These are phyloP conservation scores for Calocera cornea DNA, from an alignment of 768 basidiomycete species.

Conservation along the genomic window DNA sequence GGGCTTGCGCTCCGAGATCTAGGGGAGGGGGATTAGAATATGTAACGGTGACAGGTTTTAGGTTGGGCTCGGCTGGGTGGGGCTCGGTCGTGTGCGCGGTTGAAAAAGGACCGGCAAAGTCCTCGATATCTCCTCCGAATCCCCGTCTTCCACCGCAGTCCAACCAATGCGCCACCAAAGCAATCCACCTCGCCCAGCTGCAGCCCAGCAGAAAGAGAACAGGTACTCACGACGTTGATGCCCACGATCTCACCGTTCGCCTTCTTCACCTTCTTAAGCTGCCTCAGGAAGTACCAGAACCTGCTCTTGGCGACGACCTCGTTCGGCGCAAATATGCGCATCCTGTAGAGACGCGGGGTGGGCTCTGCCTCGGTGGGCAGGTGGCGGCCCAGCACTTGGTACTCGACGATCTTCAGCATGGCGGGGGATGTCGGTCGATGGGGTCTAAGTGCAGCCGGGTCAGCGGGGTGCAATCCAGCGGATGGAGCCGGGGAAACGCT, in stretches of 20 bases:
- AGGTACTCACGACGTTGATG: conserved; percentile 82
- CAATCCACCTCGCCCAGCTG: conserved; percentile 46
- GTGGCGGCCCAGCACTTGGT: conserved; percentile 94
- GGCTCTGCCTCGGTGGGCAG: conserved; percentile 87
- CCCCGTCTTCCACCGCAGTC: not conserved
- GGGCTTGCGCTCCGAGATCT: conserved; percentile 98
- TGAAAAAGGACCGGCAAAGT: no score
- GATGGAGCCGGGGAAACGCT: not conserved
- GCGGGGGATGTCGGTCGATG: conserved; percentile 12
- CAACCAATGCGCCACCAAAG: conserved; percentile 20
- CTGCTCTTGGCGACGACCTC: conserved; percentile 98
- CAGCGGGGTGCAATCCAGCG: conserved; percentile 3
- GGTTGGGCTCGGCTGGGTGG: not conserved
- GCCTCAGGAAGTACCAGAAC: conserved; percentile 99
- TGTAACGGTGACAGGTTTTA: not conserved
- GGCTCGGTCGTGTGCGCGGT: conserved; percentile 27
- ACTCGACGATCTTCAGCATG: conserved; percentile 52
- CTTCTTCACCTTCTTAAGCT: conserved; percentile 99
- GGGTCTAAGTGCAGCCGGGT: conserved; percentile 1
- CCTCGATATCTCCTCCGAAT: no score
- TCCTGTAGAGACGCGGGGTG: conserved; percentile 95
- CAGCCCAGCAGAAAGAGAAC: not conserved
- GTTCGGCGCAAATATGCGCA: conserved; percentile 98
- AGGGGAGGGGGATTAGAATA: conserved; percentile 19
- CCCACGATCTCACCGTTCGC: conserved; percentile 98